Base-by-base conservation (phyloP, 2,329 filamentous ascomycete genomes). In the Fusarium armeniacum region DNA sequence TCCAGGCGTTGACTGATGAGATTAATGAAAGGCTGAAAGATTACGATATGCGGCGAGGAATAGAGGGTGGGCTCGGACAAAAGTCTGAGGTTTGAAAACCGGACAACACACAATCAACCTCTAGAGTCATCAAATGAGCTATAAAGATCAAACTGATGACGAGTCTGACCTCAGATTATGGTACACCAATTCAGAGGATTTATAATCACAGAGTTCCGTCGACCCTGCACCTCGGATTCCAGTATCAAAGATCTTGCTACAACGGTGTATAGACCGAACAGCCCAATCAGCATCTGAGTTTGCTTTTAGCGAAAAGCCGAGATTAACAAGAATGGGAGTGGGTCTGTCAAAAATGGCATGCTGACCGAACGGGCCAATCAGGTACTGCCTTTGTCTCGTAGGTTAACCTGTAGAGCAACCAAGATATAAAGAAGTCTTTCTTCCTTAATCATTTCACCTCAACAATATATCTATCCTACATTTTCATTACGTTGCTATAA, bases 1-100 rank as follows among this genome's bases (percentile, higher is more conserved):
- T 82, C 16, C 75, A 80, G n/a, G 44, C 1, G 10, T 15, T 80
- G 41, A 76, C 78, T 28, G 75, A 58, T 26, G 56, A 65, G 3
- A 55, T 81, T 13, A 64, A 69, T 49, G 75, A 79, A 62, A 77
- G 77, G 65, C 58, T 80, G 0, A 78, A 65, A 65, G 56, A 50
- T 58, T 81, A 80, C 70, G 73, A 38, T 70, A 74, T 50, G 33
- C 28, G 20, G 1, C 28, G 15, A 12, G 40, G 41, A 2, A 62
- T 47, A 36, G 50, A 45, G 45, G 41, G 35, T 4, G 12, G 32
- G 16, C 26, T 11, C 1, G 22, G n/a, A 1, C 9, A 26, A 13
- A 3, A 10, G 2, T n/a, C 12, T 8, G 7, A 6, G 20, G 11
- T 6, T 4, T n/a, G 11, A 32, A 8, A 32, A 5, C 8, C 6